Base-by-base conservation (phyloP, 1,139 yeast species). In the Pneumocystis carinii region DNA sequence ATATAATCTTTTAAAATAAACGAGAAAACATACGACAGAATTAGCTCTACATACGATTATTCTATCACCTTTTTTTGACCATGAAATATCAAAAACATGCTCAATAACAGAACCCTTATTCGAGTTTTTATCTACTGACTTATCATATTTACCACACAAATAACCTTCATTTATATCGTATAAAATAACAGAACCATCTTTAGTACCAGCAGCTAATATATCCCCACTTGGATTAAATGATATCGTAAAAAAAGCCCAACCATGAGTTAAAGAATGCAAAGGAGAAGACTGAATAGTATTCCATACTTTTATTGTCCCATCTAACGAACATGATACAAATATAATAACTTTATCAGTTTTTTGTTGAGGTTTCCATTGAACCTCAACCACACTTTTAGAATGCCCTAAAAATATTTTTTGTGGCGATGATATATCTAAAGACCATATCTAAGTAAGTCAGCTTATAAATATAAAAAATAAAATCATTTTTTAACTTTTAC, bases 271-370 rank as follows among this genome's bases (percentile, higher is more conserved):
- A 19, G 61, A 41, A 36, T 59, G 61, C 24, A 59, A 59, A 53
- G 53, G 59, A 35, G 53, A 55, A 17, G 64, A 64, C 5, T 61
- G 56, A 24, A 37, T 58, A 7, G 65, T 64, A 60, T 64, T 59
- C 66, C 66, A 64, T n/a, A 64, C 32, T n/a, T 59, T 53, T 29
- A 61, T 60, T 24, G 59, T 62, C 27, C 64, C 64, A 35, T 60
- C 64, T 37, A 59, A 60, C 4, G 63, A 62, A 12, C 62, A 63
- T 8, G 66, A 56, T n/a, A 64, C 66, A 24, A 64, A 59, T 62
- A 29, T 62, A 57, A 24, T 55, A 56, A n/a, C 59, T 61, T 53
- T 60, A 48, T 41, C 61, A 53, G 27, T 61, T 27, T n/a, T 60
- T 56, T 39, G 62, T 55, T 53, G 61, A 56, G 24, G 66, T 55